These are phyloP conservation scores for Dianthus caryophyllus DNA, from an alignment of 148 eudicot genomes.

Conservation along the genomic window DNA sequence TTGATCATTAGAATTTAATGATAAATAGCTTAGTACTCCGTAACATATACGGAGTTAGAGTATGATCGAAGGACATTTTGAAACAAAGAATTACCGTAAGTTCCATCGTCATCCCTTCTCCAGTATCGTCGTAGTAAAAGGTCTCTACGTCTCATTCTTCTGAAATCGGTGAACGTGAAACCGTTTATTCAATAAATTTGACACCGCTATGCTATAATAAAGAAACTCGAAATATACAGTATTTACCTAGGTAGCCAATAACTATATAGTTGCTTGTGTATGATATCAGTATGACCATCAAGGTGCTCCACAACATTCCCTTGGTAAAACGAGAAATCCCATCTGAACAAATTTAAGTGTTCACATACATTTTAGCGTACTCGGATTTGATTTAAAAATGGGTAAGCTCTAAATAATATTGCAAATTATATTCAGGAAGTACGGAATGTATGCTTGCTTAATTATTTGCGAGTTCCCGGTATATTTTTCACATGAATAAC, in stretches of 20 bases:
- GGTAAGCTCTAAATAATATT: too few species aligned
- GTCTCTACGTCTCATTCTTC: slow-evolving; percentile 68
- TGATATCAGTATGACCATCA: slow-evolving; percentile 70
- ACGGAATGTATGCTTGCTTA: too few species aligned
- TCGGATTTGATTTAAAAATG: too few species aligned
- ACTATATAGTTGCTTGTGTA: slow-evolving; percentile 51
- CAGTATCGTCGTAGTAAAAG: slow-evolving; percentile 59
- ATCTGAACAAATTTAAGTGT: slow-evolving; percentile 36
- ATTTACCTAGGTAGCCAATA: slow-evolving; percentile 67
- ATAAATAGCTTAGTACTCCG: too few species aligned
- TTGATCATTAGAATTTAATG: not conserved
- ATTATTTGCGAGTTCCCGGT: too few species aligned
- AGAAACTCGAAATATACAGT: too few species aligned
- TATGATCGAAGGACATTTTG: not conserved
- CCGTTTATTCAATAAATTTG: too few species aligned
- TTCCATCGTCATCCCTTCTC: slow-evolving; percentile 82
- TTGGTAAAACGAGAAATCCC: slow-evolving; percentile 61
- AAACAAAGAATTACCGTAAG: slow-evolving; percentile 44
- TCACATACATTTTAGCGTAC: too few species aligned
- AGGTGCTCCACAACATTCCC: slow-evolving; percentile 66
- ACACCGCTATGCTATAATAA: too few species aligned
- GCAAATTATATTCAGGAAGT: too few species aligned
- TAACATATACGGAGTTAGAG: too few species aligned
- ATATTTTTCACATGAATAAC: too few species aligned
- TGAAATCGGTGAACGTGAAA: slow-evolving; percentile 24